A percentile compares a stretch with the other conserved stretches of the same genome.
These are phyloP conservation scores for Penicillium brasilianum DNA, from an alignment of 2,329 filamentous ascomycete species.

Conservation along the genomic window DNA sequence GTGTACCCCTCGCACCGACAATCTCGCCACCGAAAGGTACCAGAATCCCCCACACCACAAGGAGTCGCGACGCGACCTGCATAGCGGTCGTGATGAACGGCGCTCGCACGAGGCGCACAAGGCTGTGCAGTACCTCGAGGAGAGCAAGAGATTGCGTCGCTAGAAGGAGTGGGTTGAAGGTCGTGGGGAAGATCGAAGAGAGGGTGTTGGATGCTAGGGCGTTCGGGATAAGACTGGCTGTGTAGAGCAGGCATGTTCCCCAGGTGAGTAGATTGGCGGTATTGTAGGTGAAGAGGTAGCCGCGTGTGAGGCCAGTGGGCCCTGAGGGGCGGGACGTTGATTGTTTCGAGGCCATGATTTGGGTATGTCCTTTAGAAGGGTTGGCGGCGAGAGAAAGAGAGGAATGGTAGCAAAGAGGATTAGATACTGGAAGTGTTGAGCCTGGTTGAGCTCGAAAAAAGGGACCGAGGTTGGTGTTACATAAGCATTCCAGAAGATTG, in stretches of 20 bases:
- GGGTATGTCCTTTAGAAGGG: not conserved
- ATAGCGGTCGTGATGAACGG: conserved; percentile 83
- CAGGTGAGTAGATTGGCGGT: conserved; percentile 76
- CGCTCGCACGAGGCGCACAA: conserved; percentile 80
- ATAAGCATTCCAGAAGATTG: conserved; percentile 28
- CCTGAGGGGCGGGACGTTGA: conserved; percentile 24
- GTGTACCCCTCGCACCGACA: conserved; percentile 32
- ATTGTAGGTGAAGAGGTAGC: conserved; percentile 88
- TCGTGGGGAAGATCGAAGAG: conserved; percentile 52
- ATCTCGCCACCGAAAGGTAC: conserved; percentile 62
- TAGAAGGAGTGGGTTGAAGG: conserved; percentile 46
- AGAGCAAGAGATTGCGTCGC: conserved; percentile 82
- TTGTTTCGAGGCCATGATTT: conserved; percentile 25
- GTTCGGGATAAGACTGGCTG: conserved; percentile 61
- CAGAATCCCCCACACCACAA: conserved; percentile 87
- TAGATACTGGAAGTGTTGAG: not conserved
- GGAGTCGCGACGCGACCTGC: conserved; percentile 85
- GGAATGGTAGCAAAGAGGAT: not conserved
- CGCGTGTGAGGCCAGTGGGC: conserved; percentile 58
- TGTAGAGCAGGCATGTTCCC: conserved; percentile 74
- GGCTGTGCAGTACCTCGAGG: conserved; percentile 82
- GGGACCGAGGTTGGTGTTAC: conserved; percentile 23
- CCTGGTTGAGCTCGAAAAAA: conserved; percentile 15
- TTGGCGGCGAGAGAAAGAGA: not conserved
- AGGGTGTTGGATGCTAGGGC: conserved; percentile 55